A percentile compares a stretch with the other conserved stretches of the same genome.
Conservation (phyloP, 2,329 filamentous ascomycete genomes). For the Malbranchea cinnamomea region DNA sequence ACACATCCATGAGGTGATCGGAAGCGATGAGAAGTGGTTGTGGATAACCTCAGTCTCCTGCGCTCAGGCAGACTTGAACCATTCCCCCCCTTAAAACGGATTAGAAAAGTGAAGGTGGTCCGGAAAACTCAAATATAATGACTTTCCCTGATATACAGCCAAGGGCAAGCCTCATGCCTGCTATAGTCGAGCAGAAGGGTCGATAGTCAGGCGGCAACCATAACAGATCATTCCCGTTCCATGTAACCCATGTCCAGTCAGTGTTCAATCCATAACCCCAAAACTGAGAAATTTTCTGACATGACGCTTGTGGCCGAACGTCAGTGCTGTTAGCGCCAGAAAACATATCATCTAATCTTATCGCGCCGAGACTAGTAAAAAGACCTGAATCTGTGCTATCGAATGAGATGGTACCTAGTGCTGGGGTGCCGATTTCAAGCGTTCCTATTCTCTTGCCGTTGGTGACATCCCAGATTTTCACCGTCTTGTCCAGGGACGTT, state of each 20-base stretch:
- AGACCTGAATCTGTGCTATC: not conserved
- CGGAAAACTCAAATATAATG: not conserved
- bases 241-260: conserved; percentile 1
- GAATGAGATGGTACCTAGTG: not conserved
- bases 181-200: not conserved
- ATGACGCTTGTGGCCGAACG: too few species aligned
- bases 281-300: too few species aligned
- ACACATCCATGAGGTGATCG: too few species aligned
- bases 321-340: too few species aligned
- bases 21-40: too few species aligned
- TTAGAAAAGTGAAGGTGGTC: too few species aligned
- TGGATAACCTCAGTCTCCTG: too few species aligned
- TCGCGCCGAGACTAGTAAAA: not conserved
- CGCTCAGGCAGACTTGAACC: too few species aligned
- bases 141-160: not conserved
- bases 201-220: conserved; percentile 1
- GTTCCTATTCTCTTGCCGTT: too few species aligned
- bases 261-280: not conserved
- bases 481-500: conserved; percentile 8
- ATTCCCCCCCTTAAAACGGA: too few species aligned
- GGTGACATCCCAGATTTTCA: conserved; percentile 13
- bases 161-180: not conserved
- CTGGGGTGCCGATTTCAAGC: too few species aligned
- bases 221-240: conserved; percentile 1
- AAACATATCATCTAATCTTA: too few species aligned